Evolutionary conservation across 306 rosid species (phyloP), one percentile per base, ranked within the genome.

Genomic region (Trifolium fragiferum): DNA sequence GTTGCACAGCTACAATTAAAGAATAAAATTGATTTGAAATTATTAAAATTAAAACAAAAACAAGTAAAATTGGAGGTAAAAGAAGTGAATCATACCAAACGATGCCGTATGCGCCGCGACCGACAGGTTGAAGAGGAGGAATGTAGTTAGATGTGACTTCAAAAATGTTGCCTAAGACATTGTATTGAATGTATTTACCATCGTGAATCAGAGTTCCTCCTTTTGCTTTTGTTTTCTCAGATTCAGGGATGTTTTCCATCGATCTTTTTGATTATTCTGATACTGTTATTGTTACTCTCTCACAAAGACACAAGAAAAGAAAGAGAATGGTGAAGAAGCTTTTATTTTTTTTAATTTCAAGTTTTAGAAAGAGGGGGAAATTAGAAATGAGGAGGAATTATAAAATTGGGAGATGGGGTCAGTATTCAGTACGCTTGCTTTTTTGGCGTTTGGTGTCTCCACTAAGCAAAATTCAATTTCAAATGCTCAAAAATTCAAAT

Each of bases 81-180:
- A 7, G 6, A 2, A 57, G 61, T 16, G n/a, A 35, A 2, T 25
- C 10, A 15, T 67, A 94, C 98, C 98, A 94, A 71, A 94, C 97
- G 88, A 91, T 85, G 83, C 96, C 98, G 81, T 91, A 91, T 4
- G 98, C 95, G 50, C 98, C 98, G 53, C 98, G 95, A 21, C 98
- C 97, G 38, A 94, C 95, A 35, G 98, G 98, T 37, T 86, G 87
- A 1, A 94, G 82, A 16, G 98, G 96, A 25, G 98, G 96, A 33
- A 75, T 82, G 66, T 91, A 94, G 38, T 94, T 91, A 50, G 91
- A 74, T 25, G 86, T 87, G 53, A 94, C 87, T 67, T 94, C 90
- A 41, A 94, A 94, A 55, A 80, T 41, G 82, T 85, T 91, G 18
- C 98, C 98, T 49, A 94, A 80, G 63, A 94, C 68, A 74, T 88